Evolutionary conservation across 371 early-diverging fungal genomes (phyloP).

Genomic region (Syncephalastrum sp.): DNA sequence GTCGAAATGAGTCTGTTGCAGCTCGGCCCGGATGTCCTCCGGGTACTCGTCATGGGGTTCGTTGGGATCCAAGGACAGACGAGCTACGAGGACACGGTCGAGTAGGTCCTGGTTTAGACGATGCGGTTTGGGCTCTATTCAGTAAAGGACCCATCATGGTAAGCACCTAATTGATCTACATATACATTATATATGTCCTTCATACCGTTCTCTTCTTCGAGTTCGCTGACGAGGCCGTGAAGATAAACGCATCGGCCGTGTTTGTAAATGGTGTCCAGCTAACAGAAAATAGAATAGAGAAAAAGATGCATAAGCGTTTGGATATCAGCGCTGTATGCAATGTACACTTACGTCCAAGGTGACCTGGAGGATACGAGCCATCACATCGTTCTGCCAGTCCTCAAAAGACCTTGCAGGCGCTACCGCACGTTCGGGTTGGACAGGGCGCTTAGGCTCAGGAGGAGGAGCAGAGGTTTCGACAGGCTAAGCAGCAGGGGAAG

Average conservation of each 20-base stretch:
- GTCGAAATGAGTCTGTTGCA: constrained; percentile 61
- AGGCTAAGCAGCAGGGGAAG: not conserved
- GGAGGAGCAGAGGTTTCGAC: constrained; percentile 11
- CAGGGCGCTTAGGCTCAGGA: constrained; percentile 15
- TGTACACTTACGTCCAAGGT: constrained; percentile 69
- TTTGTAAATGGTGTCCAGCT: constrained; percentile 30
- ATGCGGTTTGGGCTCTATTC: constrained; percentile 38
- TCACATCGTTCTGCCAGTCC: constrained; percentile 85
- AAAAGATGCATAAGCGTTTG: not conserved
- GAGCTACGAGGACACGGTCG: constrained; percentile 77
- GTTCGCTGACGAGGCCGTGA: constrained; percentile 30
- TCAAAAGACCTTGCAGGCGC: constrained; percentile 64
- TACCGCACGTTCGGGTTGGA: constrained; percentile 14
- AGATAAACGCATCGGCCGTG: constrained; percentile 42
- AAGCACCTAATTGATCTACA: no score
- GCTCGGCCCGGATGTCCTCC: constrained; percentile 40
- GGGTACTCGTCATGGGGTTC: constrained; percentile 38
- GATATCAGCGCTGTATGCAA: not conserved
- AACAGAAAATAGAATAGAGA: not conserved
- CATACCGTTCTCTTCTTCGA: constrained; percentile 43
- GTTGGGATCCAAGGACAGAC: constrained; percentile 68
- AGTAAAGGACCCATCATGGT: constrained; percentile 2
- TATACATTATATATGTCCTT: not conserved
- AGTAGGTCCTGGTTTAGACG: constrained; percentile 52
- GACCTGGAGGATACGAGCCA: constrained; percentile 79